A percentile compares a stretch with the other conserved stretches of the same genome.
These are phyloP conservation scores for Phialophora expanda DNA, from an alignment of 2,329 filamentous ascomycete genomes.

Conservation along the genomic window DNA sequence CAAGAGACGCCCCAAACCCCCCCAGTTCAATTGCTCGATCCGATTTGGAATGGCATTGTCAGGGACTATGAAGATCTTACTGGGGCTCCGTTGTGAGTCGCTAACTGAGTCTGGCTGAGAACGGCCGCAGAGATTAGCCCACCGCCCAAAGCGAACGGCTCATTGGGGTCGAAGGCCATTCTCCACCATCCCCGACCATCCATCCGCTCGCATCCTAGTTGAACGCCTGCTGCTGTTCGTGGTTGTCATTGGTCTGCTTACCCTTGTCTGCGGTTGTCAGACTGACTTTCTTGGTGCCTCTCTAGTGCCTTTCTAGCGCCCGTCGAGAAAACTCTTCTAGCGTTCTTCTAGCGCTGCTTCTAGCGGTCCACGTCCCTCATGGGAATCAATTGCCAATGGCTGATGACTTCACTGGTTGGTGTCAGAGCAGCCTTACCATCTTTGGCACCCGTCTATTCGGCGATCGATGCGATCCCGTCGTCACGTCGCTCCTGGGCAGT, in stretches of 20 bases:
- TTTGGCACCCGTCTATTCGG: background rate
- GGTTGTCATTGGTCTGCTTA: constrained; percentile 7
- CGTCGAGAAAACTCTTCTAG: constrained; percentile 20
- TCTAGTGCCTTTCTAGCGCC: constrained; percentile 10
- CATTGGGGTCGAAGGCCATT: background rate
- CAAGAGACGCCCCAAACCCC: background rate
- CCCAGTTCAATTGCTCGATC: background rate
- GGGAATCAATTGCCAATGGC: background rate
- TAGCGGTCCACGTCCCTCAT: constrained; percentile 1
- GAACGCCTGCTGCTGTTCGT: constrained; percentile 11
- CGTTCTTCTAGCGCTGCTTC: constrained; percentile 13
- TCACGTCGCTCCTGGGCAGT: background rate
- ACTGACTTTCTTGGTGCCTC: constrained; percentile 17
- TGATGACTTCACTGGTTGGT: constrained; percentile 5
- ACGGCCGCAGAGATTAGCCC: background rate
- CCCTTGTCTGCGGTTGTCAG: constrained; percentile 16
- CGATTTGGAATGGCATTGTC: background rate
- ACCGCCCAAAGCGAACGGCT: background rate
- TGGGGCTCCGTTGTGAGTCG: background rate
- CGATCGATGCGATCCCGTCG: background rate
- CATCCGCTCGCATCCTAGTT: background rate
- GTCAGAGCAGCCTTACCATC: constrained; percentile 1
- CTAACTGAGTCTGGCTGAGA: background rate
- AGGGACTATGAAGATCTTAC: background rate
- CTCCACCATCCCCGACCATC: background rate